Evolutionary conservation across 805 yeast species (phyloP).

Genomic region (Brettanomyces nanus): DNA sequence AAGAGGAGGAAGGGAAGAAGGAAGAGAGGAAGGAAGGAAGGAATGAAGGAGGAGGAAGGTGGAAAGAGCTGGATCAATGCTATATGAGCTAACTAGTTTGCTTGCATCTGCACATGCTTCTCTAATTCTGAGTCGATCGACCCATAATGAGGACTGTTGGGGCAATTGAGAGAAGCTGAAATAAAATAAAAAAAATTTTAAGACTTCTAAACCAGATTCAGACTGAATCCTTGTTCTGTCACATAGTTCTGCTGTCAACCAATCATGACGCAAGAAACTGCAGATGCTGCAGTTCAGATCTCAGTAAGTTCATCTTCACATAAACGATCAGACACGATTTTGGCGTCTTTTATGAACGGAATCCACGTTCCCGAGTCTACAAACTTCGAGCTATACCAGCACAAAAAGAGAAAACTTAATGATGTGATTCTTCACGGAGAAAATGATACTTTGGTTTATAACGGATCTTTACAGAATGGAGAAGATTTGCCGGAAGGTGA

Average conservation of each 20-base stretch:
- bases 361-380: slow-evolving; percentile 51
- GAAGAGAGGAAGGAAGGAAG: background rate
- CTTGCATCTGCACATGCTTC: too few relatives aligned
- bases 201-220: too few relatives aligned
- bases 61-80: too few relatives aligned
- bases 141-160: too few relatives aligned
- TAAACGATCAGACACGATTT: slow-evolving; percentile 39
- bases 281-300: slow-evolving; percentile 8
- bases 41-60: background rate
- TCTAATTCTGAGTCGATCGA: too few relatives aligned
- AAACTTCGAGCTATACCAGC: slow-evolving; percentile 54
- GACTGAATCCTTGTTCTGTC: too few relatives aligned
- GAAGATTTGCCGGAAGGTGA: slow-evolving; percentile 15
- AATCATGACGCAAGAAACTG: background rate
- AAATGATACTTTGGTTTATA: slow-evolving; percentile 61
- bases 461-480: slow-evolving; percentile 37
- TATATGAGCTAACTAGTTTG: too few relatives aligned
- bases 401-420: slow-evolving; percentile 30
- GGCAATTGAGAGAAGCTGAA: too few relatives aligned
- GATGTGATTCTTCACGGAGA: slow-evolving; percentile 66
- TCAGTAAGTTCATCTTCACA: slow-evolving; percentile 26
- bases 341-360: slow-evolving; percentile 79
- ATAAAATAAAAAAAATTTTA: too few relatives aligned
- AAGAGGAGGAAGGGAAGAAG: background rate
- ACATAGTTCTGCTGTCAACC: too few relatives aligned